These are phyloP conservation scores for Apiospora arundinis DNA, from an alignment of 2,329 filamentous ascomycete genomes.

Conservation along the genomic window DNA sequence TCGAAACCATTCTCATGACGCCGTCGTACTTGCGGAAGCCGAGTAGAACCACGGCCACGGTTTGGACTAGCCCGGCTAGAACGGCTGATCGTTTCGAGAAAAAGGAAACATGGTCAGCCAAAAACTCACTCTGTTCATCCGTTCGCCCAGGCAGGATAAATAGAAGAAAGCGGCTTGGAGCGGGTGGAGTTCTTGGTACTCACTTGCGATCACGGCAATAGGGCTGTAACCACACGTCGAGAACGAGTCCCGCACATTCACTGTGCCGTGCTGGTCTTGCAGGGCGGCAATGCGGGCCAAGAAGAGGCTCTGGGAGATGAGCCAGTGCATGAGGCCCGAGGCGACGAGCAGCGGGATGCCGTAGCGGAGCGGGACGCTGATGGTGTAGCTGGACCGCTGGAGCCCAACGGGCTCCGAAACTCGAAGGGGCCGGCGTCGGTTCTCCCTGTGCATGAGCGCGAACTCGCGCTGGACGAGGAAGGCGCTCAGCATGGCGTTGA, in stretches of 20 bases:
- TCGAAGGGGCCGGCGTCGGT: slow-evolving; percentile 44
- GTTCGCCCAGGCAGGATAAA: too few species aligned
- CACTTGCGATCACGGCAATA: slow-evolving; percentile 35
- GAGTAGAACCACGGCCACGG: slow-evolving; percentile 29
- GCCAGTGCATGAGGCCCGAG: slow-evolving; percentile 52
- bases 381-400: slow-evolving; percentile 51
- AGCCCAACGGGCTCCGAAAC: slow-evolving; percentile 48
- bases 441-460: slow-evolving; percentile 40
- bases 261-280: slow-evolving; percentile 28
- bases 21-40: slow-evolving; percentile 39
- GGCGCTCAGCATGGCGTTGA: slow-evolving; percentile 52
- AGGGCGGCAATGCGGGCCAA: slow-evolving; percentile 45
- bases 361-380: slow-evolving; percentile 53
- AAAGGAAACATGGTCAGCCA: too few species aligned
- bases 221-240: slow-evolving; percentile 41
- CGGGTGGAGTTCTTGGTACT: too few species aligned
- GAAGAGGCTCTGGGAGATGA: slow-evolving; percentile 55
- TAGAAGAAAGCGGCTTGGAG: not conserved
- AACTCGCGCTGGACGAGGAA: slow-evolving; percentile 56
- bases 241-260: slow-evolving; percentile 37
- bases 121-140: not conserved
- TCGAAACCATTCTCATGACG: slow-evolving; percentile 32
- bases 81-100: not conserved
- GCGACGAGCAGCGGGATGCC: slow-evolving; percentile 45
- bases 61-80: slow-evolving; percentile 15